Evolutionary conservation across 352 stramenopile genomes (phyloP).

Genomic region (Phytophthora vignae): DNA sequence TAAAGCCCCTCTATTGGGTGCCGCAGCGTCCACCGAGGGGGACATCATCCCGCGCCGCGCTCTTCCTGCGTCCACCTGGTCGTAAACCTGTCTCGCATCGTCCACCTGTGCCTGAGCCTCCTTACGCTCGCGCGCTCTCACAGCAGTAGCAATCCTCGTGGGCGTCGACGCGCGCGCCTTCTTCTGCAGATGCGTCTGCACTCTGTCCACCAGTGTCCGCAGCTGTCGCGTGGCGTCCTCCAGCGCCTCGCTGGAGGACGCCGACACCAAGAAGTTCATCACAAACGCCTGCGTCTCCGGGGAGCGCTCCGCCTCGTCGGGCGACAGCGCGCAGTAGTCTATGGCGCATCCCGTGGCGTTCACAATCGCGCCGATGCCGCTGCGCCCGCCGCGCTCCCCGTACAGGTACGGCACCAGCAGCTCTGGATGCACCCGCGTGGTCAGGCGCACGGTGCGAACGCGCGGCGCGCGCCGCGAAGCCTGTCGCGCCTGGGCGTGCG

Average conservation of each 20-base stretch:
- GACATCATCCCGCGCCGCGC: slow-evolving; percentile 6
- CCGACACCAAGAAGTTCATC: slow-evolving; percentile 72
- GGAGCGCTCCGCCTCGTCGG: slow-evolving; percentile 47
- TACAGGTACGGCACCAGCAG: slow-evolving; percentile 70
- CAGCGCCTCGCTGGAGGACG: slow-evolving; percentile 48
- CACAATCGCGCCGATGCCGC: slow-evolving; percentile 60
- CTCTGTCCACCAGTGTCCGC: slow-evolving; percentile 50
- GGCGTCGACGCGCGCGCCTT: slow-evolving; percentile 33
- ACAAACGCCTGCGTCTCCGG: slow-evolving; percentile 35
- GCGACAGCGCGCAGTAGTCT: slow-evolving; percentile 71
- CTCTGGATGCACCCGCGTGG: slow-evolving; percentile 59
- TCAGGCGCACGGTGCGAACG: slow-evolving; percentile 67
- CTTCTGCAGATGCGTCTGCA: slow-evolving; percentile 62
- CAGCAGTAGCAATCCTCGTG: not conserved
- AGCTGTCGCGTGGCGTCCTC: slow-evolving; percentile 57
- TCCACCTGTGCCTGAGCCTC: slow-evolving; percentile 1
- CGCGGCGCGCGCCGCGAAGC: slow-evolving; percentile 20
- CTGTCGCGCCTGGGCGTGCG: not conserved
- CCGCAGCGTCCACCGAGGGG: not conserved
- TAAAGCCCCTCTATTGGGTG: slow-evolving; percentile 10
- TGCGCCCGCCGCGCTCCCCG: slow-evolving; percentile 47
- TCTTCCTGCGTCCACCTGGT: slow-evolving; percentile 3
- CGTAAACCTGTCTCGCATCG: not conserved
- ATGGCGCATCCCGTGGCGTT: slow-evolving; percentile 58
- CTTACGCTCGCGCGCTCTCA: not conserved